These are phyloP conservation scores for Zea luxurians DNA, from an alignment of 176 grass and related monocot species.

Conservation along the genomic window DNA sequence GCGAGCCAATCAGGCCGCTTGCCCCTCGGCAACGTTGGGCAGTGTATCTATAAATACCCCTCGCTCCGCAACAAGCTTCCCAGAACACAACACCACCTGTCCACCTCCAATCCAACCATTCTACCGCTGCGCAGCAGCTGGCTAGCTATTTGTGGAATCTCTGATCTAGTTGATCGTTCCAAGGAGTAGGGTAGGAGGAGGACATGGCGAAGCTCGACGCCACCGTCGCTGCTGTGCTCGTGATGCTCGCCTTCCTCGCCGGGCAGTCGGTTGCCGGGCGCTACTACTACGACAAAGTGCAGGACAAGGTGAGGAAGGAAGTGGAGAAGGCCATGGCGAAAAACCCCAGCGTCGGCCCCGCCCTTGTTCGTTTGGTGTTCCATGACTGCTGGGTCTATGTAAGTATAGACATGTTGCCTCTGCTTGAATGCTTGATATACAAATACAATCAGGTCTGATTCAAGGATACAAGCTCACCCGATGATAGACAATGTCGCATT, in stretches of 20 bases:
- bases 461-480: no score
- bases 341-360: conserved; percentile 32
- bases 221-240: neutral
- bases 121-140: no score
- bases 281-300: conserved; percentile 7
- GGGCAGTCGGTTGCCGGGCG: conserved; percentile 17
- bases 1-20: neutral
- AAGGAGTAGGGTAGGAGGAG: no score
- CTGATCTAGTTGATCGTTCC: neutral
- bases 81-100: neutral
- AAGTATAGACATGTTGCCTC: neutral
- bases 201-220: conserved; percentile 9
- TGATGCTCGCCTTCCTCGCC: conserved; percentile 3
- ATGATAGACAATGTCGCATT: no score
- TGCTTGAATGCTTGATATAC: neutral
- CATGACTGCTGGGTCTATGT: conserved; percentile 62
- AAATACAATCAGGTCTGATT: neutral
- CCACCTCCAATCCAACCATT: neutral
- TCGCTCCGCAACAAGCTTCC: no score
- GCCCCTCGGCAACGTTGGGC: neutral
- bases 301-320: conserved; percentile 37
- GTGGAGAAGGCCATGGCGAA: conserved; percentile 13
- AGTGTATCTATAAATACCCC: conserved; percentile 25
- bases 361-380: conserved; percentile 51
- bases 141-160: neutral